Evolutionary conservation across 116 monocot genomes (phyloP).

Genomic region (Posidonia oceanica): DNA sequence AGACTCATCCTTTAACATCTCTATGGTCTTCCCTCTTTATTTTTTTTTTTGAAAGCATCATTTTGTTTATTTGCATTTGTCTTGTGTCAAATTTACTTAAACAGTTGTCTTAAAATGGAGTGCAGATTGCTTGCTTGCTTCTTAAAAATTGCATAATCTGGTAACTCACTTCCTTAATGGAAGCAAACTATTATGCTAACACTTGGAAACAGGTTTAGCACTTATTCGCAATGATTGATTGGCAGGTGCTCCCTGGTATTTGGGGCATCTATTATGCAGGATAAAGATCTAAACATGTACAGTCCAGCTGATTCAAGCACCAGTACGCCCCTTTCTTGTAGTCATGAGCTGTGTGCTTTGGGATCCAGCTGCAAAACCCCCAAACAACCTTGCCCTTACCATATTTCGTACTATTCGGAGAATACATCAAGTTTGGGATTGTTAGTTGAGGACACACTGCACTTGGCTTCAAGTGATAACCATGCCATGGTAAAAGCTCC

Average conservation of each 20-base stretch:
- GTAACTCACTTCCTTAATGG: neutral
- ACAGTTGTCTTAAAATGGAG: no score
- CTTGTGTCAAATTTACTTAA: no score
- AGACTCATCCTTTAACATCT: no score
- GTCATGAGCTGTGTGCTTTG: constrained; percentile 56
- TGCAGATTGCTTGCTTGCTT: neutral
- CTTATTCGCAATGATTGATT: constrained; percentile 88
- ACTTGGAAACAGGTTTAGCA: constrained; percentile 49
- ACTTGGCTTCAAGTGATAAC: constrained; percentile 36
- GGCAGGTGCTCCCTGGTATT: constrained; percentile 80
- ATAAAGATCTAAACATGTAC: constrained; percentile 79
- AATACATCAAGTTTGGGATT: constrained; percentile 82
- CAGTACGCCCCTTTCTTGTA: constrained; percentile 70
- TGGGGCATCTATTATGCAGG: constrained; percentile 99
- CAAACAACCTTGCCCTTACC: constrained; percentile 75
- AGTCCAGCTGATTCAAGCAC: constrained; percentile 69
- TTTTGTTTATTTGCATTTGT: no score
- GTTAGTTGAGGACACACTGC: constrained; percentile 62
- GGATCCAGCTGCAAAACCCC: constrained; percentile 47
- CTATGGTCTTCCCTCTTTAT: no score
- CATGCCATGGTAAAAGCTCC: constrained; percentile 33
- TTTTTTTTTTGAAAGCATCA: no score
- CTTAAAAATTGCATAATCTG: neutral
- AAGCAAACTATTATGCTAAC: constrained; percentile 18
- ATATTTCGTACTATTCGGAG: constrained; percentile 66